Evolutionary conservation across 2,329 filamentous ascomycete genomes (phyloP).

Genomic region (Fonsecaea nubica): DNA sequence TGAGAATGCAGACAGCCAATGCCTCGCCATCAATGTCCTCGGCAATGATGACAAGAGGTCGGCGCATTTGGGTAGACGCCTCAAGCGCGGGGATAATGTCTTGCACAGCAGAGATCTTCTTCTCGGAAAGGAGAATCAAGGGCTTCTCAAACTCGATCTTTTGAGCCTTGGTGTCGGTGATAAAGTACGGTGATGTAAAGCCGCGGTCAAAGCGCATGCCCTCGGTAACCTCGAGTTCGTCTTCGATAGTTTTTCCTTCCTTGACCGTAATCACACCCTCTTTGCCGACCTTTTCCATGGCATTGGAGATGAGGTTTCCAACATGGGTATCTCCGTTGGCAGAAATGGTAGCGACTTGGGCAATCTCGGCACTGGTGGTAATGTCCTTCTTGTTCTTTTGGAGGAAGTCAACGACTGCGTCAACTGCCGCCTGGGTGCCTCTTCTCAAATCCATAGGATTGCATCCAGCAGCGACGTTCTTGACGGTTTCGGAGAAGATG

Average conservation of each 20-base stretch:
- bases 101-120: slow-evolving; percentile 99
- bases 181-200: slow-evolving; percentile 99
- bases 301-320: slow-evolving; percentile 92
- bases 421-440: slow-evolving; percentile 95
- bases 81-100: slow-evolving; percentile 98
- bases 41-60: slow-evolving; percentile 96
- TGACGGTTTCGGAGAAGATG: slow-evolving; percentile 99
- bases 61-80: slow-evolving; percentile 92
- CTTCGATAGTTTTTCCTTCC: slow-evolving; percentile 97
- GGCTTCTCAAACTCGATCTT: slow-evolving; percentile 99
- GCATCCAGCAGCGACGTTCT: slow-evolving; percentile 99
- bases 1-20: slow-evolving; percentile 97
- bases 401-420: slow-evolving; percentile 91
- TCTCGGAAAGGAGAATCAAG: slow-evolving; percentile 96
- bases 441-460: slow-evolving; percentile 99
- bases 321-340: slow-evolving; percentile 97
- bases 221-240: slow-evolving; percentile 98
- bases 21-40: slow-evolving; percentile 99
- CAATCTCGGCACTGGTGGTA: slow-evolving; percentile 95
- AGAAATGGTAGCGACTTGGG: slow-evolving; percentile 96
- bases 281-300: slow-evolving; percentile 99
- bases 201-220: slow-evolving; percentile 99
- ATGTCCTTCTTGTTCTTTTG: slow-evolving; percentile 97
- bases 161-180: slow-evolving; percentile 97
- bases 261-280: slow-evolving; percentile 99